These are phyloP conservation scores for Starmerella potacharoeniae DNA, from an alignment of 805 yeast species.

Conservation along the genomic window DNA sequence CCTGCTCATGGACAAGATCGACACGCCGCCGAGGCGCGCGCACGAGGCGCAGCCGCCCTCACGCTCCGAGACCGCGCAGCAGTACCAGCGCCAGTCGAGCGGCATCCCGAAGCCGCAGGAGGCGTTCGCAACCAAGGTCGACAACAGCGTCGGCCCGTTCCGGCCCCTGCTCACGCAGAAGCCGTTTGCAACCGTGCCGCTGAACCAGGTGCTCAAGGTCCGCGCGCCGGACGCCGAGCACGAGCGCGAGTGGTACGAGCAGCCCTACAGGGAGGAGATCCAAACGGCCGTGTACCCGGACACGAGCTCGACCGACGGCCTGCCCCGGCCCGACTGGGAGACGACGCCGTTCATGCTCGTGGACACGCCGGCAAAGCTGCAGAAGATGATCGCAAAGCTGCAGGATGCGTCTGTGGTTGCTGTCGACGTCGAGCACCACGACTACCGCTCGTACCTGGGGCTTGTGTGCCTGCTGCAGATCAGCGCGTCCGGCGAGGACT, in stretches of 20 bases:
- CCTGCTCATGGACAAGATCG: conserved; percentile 61
- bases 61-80: not conserved
- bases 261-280: conserved; percentile 76
- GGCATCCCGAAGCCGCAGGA: conserved; percentile 28
- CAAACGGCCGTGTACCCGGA: conserved; percentile 58
- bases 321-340: conserved; percentile 31
- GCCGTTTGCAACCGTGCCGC: conserved; percentile 49
- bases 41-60: not conserved
- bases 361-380: conserved; percentile 43
- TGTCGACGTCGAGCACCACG: conserved; percentile 94
- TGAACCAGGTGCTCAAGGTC: conserved; percentile 40
- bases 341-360: conserved; percentile 44
- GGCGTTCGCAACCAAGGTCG: conserved; percentile 43
- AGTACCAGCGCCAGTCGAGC: conserved; percentile 11
- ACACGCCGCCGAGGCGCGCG: conserved; percentile 24
- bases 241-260: conserved; percentile 47
- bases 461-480: conserved; percentile 89
- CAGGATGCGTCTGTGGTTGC: conserved; percentile 54
- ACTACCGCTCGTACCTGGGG: conserved; percentile 80
- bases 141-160: conserved; percentile 69
- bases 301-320: conserved; percentile 27
- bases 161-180: conserved; percentile 59
- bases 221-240: conserved; percentile 31
- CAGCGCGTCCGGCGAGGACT: conserved; percentile 69
- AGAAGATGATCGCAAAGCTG: conserved; percentile 45